A percentile compares a stretch with the other conserved stretches of the same genome.
Evolutionary conservation across 164 flowering plant species (phyloP).

Genomic region (Pachysandra terminalis): DNA sequence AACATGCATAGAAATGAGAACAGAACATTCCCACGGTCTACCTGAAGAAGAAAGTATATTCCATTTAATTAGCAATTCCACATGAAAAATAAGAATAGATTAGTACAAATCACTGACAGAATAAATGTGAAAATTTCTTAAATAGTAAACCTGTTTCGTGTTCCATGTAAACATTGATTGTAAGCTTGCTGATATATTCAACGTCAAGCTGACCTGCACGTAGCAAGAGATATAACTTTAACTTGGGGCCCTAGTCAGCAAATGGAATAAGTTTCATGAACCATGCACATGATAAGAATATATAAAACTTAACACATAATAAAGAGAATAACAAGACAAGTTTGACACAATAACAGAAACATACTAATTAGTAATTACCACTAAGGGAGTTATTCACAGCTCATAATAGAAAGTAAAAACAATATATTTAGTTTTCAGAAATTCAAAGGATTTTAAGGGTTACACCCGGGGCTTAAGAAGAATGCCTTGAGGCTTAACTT

Average conservation of each 20-base stretch:
- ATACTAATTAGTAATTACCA: not conserved
- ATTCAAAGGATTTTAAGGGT: no score
- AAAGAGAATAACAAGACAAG: not conserved
- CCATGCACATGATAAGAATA: not conserved
- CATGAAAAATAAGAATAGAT: not conserved
- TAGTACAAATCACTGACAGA: not conserved
- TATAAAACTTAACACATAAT: not conserved
- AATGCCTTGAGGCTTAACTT: no score
- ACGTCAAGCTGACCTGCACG: slow-evolving; percentile 75
- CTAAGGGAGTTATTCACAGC: not conserved
- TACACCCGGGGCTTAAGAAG: no score
- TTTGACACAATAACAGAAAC: not conserved
- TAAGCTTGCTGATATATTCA: slow-evolving; percentile 76
- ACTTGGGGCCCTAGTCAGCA: not conserved
- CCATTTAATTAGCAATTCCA: not conserved
- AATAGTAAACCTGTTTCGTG: slow-evolving; percentile 74
- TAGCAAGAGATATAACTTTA: slow-evolving; percentile 2
- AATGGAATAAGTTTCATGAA: not conserved
- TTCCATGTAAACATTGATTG: slow-evolving; percentile 93
- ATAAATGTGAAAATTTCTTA: no score
- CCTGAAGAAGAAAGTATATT: not conserved
- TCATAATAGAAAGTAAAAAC: no score
- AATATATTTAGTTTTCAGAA: slow-evolving; percentile 1
- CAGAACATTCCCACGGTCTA: no score
- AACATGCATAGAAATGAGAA: not conserved